These are phyloP conservation scores for Combretum micranthum DNA, from an alignment of 345 rosid species.

Conservation along the genomic window DNA sequence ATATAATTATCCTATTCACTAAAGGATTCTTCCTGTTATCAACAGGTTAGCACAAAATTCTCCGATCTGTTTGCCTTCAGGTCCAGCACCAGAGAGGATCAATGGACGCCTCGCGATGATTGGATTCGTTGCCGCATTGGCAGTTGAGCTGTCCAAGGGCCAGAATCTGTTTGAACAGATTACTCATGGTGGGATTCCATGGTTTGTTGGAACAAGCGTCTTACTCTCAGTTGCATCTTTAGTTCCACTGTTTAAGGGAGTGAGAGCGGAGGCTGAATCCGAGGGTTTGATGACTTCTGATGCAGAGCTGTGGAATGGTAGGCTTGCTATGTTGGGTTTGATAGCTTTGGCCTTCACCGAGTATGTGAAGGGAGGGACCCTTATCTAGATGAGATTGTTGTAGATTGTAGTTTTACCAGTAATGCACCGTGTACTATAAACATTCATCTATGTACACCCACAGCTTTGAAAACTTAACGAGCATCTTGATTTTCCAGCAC, in stretches of 20 bases:
- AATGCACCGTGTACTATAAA: neutral
- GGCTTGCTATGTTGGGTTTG: slow-evolving; percentile 76
- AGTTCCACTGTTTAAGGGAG: slow-evolving; percentile 52
- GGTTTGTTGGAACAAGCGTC: slow-evolving; percentile 52
- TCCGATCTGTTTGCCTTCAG: slow-evolving; percentile 64
- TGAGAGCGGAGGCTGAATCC: slow-evolving; percentile 45
- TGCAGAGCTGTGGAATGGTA: slow-evolving; percentile 82
- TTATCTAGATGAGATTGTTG: slow-evolving; percentile 18
- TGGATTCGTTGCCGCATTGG: slow-evolving; percentile 68
- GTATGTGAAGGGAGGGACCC: slow-evolving; percentile 55
- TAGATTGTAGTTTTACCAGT: neutral
- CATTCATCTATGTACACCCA: too few species aligned
- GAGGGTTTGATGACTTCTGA: slow-evolving; percentile 63
- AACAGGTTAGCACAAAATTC: slow-evolving; percentile 48
- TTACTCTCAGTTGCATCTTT: slow-evolving; percentile 59
- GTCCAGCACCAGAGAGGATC: slow-evolving; percentile 88
- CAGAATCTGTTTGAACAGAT: slow-evolving; percentile 59
- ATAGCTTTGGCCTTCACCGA: slow-evolving; percentile 74
- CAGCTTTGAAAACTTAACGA: too few species aligned
- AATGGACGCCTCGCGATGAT: slow-evolving; percentile 89
- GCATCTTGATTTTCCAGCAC: too few species aligned
- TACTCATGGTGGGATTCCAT: slow-evolving; percentile 46
- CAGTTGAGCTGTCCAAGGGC: slow-evolving; percentile 55
- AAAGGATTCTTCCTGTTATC: neutral
- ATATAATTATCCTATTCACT: too few species aligned